Evolutionary conservation across 2,329 filamentous ascomycete species (phyloP).

Genomic region (Fusarium mangiferae): DNA sequence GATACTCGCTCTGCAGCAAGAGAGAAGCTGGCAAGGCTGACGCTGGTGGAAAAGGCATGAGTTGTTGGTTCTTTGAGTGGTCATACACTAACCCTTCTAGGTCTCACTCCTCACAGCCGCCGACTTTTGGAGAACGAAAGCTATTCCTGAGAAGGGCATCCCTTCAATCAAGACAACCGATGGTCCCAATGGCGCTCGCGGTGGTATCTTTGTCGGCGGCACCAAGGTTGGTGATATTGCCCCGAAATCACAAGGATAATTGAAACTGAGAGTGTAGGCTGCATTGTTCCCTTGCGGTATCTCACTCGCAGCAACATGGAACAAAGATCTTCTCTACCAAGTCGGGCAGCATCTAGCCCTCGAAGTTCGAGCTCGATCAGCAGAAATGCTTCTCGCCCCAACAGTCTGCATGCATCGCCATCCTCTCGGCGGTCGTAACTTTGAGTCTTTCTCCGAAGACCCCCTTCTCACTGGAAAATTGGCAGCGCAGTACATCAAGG

Average conservation of each 20-base stretch:
- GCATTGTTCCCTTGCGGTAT: conserved; percentile 84
- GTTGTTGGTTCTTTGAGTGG: background rate
- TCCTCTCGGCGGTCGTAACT: conserved; percentile 85
- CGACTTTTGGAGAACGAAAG: conserved; percentile 76
- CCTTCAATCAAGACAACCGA: conserved; percentile 74
- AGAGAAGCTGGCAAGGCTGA: conserved; percentile 63
- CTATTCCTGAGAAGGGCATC: conserved; percentile 70
- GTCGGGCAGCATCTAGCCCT: conserved; percentile 77
- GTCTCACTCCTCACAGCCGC: conserved; percentile 69
- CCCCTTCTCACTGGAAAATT: conserved; percentile 80
- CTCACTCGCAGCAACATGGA: conserved; percentile 83
- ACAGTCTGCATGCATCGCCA: conserved; percentile 86
- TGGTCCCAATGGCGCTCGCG: conserved; percentile 76
- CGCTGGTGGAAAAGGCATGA: conserved; percentile 67
- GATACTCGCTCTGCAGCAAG: conserved; percentile 55
- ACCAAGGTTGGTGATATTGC: conserved; percentile 60
- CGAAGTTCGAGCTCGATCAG: conserved; percentile 78
- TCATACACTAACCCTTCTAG: conserved; percentile 47
- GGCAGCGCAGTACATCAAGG: conserved; percentile 76
- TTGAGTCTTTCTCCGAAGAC: conserved; percentile 88
- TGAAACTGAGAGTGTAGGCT: conserved; percentile 57
- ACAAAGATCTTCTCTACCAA: conserved; percentile 73
- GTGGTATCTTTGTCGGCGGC: conserved; percentile 74
- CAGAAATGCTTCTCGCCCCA: conserved; percentile 78
- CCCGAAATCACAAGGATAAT: accelerated